A percentile compares a stretch with the other conserved stretches of the same genome.
These are phyloP conservation scores for Wickerhamiella siamensis DNA, from an alignment of 805 yeast species.

Conservation along the genomic window DNA sequence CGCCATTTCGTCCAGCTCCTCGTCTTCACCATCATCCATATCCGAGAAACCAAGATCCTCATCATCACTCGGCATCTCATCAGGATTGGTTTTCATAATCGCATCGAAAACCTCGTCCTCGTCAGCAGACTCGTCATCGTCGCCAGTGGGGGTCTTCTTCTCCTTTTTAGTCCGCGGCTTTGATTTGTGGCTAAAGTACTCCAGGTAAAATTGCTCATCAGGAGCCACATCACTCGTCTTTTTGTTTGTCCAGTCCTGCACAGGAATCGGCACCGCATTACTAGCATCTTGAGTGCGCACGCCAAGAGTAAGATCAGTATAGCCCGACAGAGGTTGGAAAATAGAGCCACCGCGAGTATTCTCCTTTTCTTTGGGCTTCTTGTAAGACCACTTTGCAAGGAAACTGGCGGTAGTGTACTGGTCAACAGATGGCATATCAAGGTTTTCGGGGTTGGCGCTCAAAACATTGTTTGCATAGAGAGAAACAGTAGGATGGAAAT, in stretches of 20 bases:
- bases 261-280: conserved; percentile 57
- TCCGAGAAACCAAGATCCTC: conserved; percentile 28
- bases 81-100: conserved; percentile 59
- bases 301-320: conserved; percentile 20
- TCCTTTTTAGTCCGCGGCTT: conserved; percentile 20
- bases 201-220: conserved; percentile 77
- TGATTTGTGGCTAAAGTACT: conserved; percentile 49
- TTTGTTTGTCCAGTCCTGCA: conserved; percentile 63
- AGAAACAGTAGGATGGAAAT: conserved; percentile 86
- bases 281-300: conserved; percentile 28
- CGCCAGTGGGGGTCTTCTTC: conserved; percentile 21
- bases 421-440: conserved; percentile 77
- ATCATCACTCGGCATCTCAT: conserved; percentile 45
- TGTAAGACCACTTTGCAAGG: conserved; percentile 89
- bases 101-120: conserved; percentile 77
- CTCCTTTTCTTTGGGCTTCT: conserved; percentile 71
- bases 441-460: conserved; percentile 27
- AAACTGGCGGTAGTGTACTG: conserved; percentile 78
- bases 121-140: conserved; percentile 28
- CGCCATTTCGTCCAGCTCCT: conserved; percentile 27
- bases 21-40: conserved; percentile 22
- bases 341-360: conserved; percentile 74
- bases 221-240: conserved; percentile 57
- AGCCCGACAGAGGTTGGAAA: conserved; percentile 94
- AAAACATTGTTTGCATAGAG: conserved; percentile 59